phyloP scores from a whole-genome alignment of 139 green algal genomes.

The Coccomyxa sp. region DNA sequence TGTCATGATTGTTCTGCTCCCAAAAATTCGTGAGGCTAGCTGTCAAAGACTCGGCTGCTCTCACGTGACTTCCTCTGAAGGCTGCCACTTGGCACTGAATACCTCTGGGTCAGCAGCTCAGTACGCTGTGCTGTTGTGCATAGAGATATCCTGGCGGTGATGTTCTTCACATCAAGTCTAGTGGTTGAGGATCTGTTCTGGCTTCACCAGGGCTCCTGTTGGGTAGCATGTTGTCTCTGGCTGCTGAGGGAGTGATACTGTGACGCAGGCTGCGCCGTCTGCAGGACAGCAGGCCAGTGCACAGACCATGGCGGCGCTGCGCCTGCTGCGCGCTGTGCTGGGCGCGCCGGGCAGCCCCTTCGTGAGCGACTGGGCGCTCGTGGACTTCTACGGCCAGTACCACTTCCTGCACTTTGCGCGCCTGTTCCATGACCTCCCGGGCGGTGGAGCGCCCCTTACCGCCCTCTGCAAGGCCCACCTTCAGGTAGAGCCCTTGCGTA shows the following conservation, averaged over 20 bases:
- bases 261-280: neutral
- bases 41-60: no score
- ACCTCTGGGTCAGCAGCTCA: no score
- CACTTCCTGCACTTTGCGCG: slow-evolving; percentile 46
- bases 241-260: neutral
- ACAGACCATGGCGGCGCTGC: slow-evolving; percentile 13
- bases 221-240: neutral
- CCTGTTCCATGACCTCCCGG: slow-evolving; percentile 25
- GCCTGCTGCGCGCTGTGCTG: slow-evolving; percentile 24
- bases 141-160: neutral
- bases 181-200: neutral
- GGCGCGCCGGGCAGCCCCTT: slow-evolving; percentile 32
- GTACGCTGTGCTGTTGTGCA: neutral
- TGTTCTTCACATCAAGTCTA: neutral
- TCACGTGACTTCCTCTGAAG: no score
- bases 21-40: no score
- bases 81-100: no score
- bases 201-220: neutral
- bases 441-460: slow-evolving; percentile 5
- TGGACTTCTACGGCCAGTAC: slow-evolving; percentile 38
- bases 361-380: slow-evolving; percentile 16
- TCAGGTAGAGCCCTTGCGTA: no score
- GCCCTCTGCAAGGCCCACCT: no score
- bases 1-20: no score
- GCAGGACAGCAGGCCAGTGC: neutral